Evolutionary conservation across 768 basidiomycete species (phyloP), one percentile per base, ranked within the genome.

Genomic region (Rhizopogon vinicolor): DNA sequence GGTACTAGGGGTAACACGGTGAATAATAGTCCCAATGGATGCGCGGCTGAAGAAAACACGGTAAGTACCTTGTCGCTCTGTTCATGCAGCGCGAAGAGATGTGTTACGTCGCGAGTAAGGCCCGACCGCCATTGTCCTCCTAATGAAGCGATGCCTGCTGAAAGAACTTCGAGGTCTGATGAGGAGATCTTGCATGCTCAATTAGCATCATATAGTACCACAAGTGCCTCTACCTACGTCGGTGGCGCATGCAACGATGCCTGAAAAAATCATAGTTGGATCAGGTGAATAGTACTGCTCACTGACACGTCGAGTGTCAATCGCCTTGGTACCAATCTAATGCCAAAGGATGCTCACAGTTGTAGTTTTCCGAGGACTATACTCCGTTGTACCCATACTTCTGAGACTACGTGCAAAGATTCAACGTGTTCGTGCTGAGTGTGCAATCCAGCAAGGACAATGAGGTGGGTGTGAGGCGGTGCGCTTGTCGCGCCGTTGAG

Each of bases 81-180:
- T 0, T 65, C 49, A 51, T 74, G 70, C 35, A 86, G 69, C 31
- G 84, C 83, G 61, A 95, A 89, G 49, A 96, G 79, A 66, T 96
- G 94, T 0, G 94, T 95, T 19, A 93, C 87, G 55, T 96, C 93
- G 55, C 81, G 78, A 0, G 92, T 93, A 48, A 95, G 79, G 8
- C 83, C 84, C 0, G 72, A 71, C 25, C 90, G 81, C 84, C 85
- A 91, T 68, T 91, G 86, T 0, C 94, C 94, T 3, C 94, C 93
- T 3, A 91, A 80, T 0, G 85, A 81, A 2, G 78, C 77, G 29
- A 95, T 82, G 0, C 86, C 89, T 0, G 85, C 87, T 0, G 80
- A 78, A 41, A 96, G 79, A 2, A 87, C 81, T 63, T 90, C 89
- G 28, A 83, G 70, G 66, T 96, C 93, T 7, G 81, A 59, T 1